Percentiles rank a stretch among this genome's conserved stretches.
Evolutionary conservation across 306 rosid genomes (phyloP).

Genomic region (Sindora glabra): DNA sequence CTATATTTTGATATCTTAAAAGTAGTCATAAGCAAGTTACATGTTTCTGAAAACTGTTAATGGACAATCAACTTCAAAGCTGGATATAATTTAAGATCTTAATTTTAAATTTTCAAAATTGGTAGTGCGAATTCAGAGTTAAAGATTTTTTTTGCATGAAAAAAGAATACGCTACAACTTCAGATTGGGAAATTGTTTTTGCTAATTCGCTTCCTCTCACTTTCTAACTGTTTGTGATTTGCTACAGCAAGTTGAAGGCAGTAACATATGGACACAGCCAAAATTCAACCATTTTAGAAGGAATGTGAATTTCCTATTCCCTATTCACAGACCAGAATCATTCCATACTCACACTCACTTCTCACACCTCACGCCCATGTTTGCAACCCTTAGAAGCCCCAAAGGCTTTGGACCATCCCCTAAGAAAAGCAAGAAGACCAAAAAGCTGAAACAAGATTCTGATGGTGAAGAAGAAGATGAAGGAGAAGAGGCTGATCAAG

Average conservation of each 20-base stretch:
- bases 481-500: conserved; percentile 33
- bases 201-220: neutral
- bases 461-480: conserved; percentile 24
- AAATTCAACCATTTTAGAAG: conserved; percentile 9
- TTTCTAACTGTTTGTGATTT: neutral
- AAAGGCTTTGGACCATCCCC: conserved; percentile 71
- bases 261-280: conserved; percentile 13
- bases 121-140: no score
- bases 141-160: no score
- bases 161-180: no score
- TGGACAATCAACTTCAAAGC: no score
- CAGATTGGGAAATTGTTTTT: no score
- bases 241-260: conserved; percentile 24
- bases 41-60: no score
- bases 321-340: conserved; percentile 15
- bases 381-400: conserved; percentile 50
- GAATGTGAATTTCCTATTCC: conserved; percentile 16
- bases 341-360: conserved; percentile 6
- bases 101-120: no score
- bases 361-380: conserved; percentile 18
- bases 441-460: conserved; percentile 14
- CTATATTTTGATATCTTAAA: no score
- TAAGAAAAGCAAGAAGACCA: conserved; percentile 36
- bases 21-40: no score
- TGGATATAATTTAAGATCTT: no score